Base-by-base conservation (phyloP, 139 green algal genomes). In the Parachlorella kessleri region DNA sequence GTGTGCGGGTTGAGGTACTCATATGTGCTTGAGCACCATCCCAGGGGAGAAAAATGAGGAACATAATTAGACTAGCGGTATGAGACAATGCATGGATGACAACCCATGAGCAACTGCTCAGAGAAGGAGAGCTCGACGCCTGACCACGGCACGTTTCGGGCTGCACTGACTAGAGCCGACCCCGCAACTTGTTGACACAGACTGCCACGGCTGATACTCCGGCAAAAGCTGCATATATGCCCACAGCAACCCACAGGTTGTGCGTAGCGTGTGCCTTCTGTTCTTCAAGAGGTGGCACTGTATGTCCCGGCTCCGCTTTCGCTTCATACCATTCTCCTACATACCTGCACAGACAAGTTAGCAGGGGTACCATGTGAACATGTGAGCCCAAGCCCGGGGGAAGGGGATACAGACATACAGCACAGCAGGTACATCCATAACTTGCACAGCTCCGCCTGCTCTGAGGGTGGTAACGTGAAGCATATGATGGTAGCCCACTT, bases 241-340 rank as follows among this genome's bases (percentile, higher is more conserved):
- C 71, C 14, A 81, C 75, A n/a, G 81, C 66, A 21, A 26, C 30
- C 82, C 82, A 87, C 0, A 87, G 66, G 35, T 63, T 72, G 24
- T 26, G 5, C 4, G 82, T 77, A 30, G 76, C 77, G 36, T 24
- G 30, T 7, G 59, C 77, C 38, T 71, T 39, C 73, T 87, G 82
- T 55, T 84, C 82, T 2, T 71, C 32, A 4, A 87, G n/a, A 3
- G 82, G 82, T 55, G 67, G 48, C 1, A 68, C 23, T 6, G 65
- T 14, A 8, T 79, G 30, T 1, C 77, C 77, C 6, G 73, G 63
- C 53, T 78, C 48, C 30, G 55, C 35, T 64, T 84, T 84, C 36
- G 66, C 9, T 67, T 84, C 77, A 78, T 82, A 87, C 82, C 82
- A 87, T 69, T 87, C 82, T 42, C 82, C 82, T 48, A 75, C 82